phyloP scores from a whole-genome alignment of 805 yeast species.

The Candida ortonii region DNA sequence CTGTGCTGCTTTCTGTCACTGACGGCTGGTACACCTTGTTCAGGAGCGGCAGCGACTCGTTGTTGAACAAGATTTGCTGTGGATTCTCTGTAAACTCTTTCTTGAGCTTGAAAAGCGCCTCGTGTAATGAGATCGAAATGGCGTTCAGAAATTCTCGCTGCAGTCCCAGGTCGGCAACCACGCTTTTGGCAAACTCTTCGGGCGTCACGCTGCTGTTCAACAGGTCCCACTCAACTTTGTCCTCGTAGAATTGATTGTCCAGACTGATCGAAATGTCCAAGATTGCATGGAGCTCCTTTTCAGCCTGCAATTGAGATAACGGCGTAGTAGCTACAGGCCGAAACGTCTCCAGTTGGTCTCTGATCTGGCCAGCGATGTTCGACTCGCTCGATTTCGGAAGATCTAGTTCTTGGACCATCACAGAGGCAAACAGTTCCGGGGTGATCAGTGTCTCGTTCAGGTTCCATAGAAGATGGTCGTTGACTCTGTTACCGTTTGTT shows the following conservation, averaged over 20 bases:
- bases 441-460: constrained; percentile 59
- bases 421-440: constrained; percentile 71
- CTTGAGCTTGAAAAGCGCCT: constrained; percentile 69
- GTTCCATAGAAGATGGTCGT: constrained; percentile 76
- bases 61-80: constrained; percentile 33
- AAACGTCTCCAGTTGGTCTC: constrained; percentile 77
- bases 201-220: constrained; percentile 58
- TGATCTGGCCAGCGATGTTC: constrained; percentile 66
- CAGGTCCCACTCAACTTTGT: constrained; percentile 93
- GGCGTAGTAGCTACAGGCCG: constrained; percentile 60
- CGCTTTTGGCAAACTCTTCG: constrained; percentile 75
- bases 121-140: constrained; percentile 83
- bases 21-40: constrained; percentile 33
- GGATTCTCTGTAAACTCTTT: constrained; percentile 71
- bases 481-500: constrained; percentile 49
- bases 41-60: constrained; percentile 35
- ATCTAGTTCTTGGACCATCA: constrained; percentile 81
- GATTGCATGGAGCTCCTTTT: constrained; percentile 66
- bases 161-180: constrained; percentile 82
- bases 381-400: constrained; percentile 63
- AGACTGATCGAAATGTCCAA: constrained; percentile 78
- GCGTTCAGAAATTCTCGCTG: constrained; percentile 86
- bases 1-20: constrained; percentile 14
- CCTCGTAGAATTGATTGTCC: constrained; percentile 82
- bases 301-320: constrained; percentile 45